Evolutionary conservation across 345 rosid species (phyloP).

Genomic region (Kernera saxatilis): DNA sequence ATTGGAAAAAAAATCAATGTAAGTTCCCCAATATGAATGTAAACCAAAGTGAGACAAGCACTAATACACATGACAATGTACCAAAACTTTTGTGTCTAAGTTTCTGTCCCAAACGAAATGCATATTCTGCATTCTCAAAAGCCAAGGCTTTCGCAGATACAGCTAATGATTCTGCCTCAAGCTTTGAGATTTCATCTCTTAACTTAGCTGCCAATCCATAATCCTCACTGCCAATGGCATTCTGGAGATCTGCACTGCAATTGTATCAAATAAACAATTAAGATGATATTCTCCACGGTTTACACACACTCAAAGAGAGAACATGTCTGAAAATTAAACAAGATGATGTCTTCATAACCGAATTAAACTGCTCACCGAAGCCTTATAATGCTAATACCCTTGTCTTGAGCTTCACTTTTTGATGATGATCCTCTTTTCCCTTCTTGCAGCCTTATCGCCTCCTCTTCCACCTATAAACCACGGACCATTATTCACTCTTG

Average conservation of each 20-base stretch:
- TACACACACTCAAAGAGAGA: background rate
- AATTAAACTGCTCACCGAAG: conserved; percentile 49
- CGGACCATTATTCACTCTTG: background rate
- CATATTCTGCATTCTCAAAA: conserved; percentile 68
- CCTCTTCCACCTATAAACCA: conserved; percentile 74
- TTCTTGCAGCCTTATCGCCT: conserved; percentile 59
- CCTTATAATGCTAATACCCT: conserved; percentile 63
- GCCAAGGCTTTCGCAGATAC: conserved; percentile 80
- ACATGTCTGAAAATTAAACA: background rate
- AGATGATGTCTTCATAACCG: background rate
- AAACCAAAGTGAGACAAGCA: background rate
- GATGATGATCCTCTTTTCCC: conserved; percentile 74
- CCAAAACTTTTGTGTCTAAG: conserved; percentile 75
- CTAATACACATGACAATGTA: conserved; percentile 18
- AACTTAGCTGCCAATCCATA: conserved; percentile 72
- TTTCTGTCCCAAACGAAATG: conserved; percentile 92
- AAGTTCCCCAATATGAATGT: background rate
- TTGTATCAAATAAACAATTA: conserved; percentile 4
- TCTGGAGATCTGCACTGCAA: conserved; percentile 82
- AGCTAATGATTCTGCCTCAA: conserved; percentile 85
- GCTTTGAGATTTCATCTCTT: conserved; percentile 64
- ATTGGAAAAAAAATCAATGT: background rate
- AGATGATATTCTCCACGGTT: background rate
- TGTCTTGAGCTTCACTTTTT: conserved; percentile 95
- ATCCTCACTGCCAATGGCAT: conserved; percentile 70